phyloP scores from a whole-genome alignment of 495 filamentous ascomycete species.

The Hypomontagnella submonticulosa region DNA sequence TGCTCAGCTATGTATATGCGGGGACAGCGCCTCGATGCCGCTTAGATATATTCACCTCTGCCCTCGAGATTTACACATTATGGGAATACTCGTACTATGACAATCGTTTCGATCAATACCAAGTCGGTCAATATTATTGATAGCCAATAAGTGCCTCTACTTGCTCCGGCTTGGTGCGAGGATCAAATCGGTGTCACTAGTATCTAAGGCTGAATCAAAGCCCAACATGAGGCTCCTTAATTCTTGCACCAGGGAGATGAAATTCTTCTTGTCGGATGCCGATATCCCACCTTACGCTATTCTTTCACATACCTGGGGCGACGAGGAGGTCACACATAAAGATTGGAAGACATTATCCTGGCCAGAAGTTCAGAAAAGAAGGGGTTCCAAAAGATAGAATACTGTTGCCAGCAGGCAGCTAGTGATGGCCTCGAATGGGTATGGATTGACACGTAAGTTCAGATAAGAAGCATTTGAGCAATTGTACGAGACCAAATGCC shows the following conservation, averaged over 20 bases:
- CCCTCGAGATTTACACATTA: too few species aligned
- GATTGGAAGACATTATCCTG: slow-evolving; percentile 24
- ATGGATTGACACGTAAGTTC: slow-evolving; percentile 52
- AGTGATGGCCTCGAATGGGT: slow-evolving; percentile 44
- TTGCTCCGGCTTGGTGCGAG: too few species aligned
- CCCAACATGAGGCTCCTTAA: slow-evolving; percentile 35
- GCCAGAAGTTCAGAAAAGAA: slow-evolving; percentile 25
- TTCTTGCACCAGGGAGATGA: slow-evolving; percentile 25
- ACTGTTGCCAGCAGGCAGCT: slow-evolving; percentile 45
- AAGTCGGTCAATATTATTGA: too few species aligned
- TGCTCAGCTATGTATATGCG: too few species aligned
- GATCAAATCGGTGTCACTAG: too few species aligned
- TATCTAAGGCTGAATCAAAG: too few species aligned
- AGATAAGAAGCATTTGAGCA: not conserved
- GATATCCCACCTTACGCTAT: slow-evolving; percentile 43
- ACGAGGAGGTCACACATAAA: slow-evolving; percentile 39
- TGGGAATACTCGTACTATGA: too few species aligned
- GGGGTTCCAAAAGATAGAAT: slow-evolving; percentile 45
- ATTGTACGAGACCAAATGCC: not conserved
- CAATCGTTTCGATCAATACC: too few species aligned
- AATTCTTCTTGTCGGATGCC: slow-evolving; percentile 30
- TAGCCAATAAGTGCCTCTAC: too few species aligned
- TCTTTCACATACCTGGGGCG: slow-evolving; percentile 47
- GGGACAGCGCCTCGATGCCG: too few species aligned
- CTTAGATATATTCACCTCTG: too few species aligned